Evolutionary conservation across 1,284 basidiomycete species (phyloP).

Genomic region (Puccinia triticina): DNA sequence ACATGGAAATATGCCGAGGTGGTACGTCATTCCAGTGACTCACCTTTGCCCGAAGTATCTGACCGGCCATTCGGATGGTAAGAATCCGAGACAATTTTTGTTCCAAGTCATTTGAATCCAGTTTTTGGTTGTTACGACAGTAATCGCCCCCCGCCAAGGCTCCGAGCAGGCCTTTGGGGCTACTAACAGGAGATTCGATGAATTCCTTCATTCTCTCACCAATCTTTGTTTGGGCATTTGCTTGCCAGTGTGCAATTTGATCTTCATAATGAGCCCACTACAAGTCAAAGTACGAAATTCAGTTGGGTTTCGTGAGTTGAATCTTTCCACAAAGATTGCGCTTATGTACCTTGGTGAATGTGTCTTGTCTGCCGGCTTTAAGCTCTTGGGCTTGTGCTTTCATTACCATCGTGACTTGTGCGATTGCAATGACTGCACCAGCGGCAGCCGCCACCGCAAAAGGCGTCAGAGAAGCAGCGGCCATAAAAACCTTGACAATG

Average conservation of each 20-base stretch:
- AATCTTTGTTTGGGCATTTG: background rate
- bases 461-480: background rate
- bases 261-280: slow-evolving; percentile 11
- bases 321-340: background rate
- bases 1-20: background rate
- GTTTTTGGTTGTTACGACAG: background rate
- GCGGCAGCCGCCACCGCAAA: slow-evolving; percentile 21
- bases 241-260: slow-evolving; percentile 5
- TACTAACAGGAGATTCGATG: background rate
- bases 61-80: background rate
- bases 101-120: slow-evolving; percentile 13
- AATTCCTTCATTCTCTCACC: background rate
- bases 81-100: background rate
- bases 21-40: background rate
- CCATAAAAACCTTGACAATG: background rate
- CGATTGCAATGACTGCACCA: slow-evolving; percentile 12
- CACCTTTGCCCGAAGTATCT: slow-evolving; percentile 29
- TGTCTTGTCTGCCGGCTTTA: background rate
- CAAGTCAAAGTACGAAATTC: background rate
- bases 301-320: background rate
- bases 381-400: background rate
- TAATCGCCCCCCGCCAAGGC: slow-evolving; percentile 2
- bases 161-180: background rate
- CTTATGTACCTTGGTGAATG: slow-evolving; percentile 10
- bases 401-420: background rate